Conservation (phyloP, 805 yeast genomes). For the Priceomyces medius region DNA sequence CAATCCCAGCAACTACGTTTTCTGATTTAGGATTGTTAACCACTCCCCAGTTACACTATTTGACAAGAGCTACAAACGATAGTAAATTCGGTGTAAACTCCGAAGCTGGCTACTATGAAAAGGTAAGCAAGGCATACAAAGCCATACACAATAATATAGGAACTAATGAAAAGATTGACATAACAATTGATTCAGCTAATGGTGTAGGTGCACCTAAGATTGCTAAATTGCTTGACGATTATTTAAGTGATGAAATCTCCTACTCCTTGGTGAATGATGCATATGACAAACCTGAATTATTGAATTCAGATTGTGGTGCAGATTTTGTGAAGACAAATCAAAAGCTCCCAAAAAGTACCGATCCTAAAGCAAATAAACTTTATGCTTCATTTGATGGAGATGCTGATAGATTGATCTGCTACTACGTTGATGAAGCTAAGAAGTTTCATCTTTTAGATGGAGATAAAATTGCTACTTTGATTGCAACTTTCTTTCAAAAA, state of each 20-base stretch:
- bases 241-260: constrained; percentile 41
- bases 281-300: constrained; percentile 50
- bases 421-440: constrained; percentile 44
- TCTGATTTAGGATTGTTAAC: constrained; percentile 71
- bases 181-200: constrained; percentile 88
- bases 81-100: constrained; percentile 57
- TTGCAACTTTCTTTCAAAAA: constrained; percentile 65
- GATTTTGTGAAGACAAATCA: constrained; percentile 93
- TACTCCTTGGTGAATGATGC: constrained; percentile 52
- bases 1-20: constrained; percentile 41
- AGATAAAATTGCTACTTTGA: constrained; percentile 85
- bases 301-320: constrained; percentile 89
- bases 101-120: constrained; percentile 68
- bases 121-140: constrained; percentile 55
- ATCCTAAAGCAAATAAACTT: constrained; percentile 38
- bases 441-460: constrained; percentile 75
- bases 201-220: constrained; percentile 93
- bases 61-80: constrained; percentile 74
- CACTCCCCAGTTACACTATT: constrained; percentile 92
- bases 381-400: constrained; percentile 94
- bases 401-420: constrained; percentile 91
- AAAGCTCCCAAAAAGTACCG: constrained; percentile 62
- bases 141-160: constrained; percentile 35
- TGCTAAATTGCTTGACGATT: constrained; percentile 42
- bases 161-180: constrained; percentile 28